A percentile compares a stretch with the other conserved stretches of the same genome.
Conservation (phyloP, 345 rosid genomes). For the Xanthoceras sorbifolium region DNA sequence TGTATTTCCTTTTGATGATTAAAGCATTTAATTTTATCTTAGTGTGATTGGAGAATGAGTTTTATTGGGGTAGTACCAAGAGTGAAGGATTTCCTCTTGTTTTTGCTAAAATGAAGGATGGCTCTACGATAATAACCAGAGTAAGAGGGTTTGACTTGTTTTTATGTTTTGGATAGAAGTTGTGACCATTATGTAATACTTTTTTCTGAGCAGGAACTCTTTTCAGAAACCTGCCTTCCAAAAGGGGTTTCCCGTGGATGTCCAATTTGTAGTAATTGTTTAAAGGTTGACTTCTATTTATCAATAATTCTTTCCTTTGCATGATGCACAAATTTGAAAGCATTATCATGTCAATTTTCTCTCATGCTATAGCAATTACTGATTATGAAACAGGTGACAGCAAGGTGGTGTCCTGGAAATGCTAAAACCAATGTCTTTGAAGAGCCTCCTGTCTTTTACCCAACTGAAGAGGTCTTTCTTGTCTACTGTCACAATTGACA, state of each 20-base stretch:
- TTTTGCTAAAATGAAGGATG: background rate
- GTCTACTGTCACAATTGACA: constrained; percentile 13
- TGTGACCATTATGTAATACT: background rate
- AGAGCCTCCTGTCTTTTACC: constrained; percentile 66
- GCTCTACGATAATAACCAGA: background rate
- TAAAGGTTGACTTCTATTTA: constrained; percentile 29
- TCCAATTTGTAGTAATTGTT: constrained; percentile 28
- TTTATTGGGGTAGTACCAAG: background rate
- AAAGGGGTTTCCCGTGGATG: constrained; percentile 31
- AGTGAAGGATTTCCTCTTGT: background rate
- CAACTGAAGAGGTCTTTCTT: constrained; percentile 62
- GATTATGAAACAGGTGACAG: constrained; percentile 41
- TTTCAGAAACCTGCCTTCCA: constrained; percentile 28
- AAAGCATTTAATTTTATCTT: constrained; percentile 1
- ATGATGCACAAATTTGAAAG: background rate
- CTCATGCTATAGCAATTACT: constrained; percentile 17
- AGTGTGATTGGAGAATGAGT: background rate
- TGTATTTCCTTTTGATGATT: background rate
- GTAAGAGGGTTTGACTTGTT: background rate
- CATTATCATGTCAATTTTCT: background rate
- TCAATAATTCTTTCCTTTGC: background rate
- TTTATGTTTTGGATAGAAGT: background rate
- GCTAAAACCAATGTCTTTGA: constrained; percentile 40
- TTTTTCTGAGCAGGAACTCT: constrained; percentile 21
- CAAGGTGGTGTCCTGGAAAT: constrained; percentile 37